Conservation (phyloP, 2,329 filamentous ascomycete species). For the Aspergillus persii region DNA sequence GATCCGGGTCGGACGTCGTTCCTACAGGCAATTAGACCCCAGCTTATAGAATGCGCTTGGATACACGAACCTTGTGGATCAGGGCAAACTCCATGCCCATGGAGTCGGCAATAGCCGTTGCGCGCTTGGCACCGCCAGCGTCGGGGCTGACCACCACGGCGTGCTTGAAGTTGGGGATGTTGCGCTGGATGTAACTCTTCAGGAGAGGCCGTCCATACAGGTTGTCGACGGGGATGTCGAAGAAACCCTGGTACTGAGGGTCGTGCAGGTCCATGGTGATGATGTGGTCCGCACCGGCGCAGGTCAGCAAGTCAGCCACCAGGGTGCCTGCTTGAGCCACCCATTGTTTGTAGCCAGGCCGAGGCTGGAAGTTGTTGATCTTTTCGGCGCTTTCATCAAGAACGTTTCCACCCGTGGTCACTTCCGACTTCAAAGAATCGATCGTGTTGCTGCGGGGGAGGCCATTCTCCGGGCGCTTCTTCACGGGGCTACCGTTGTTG, state of each 20-base stretch:
- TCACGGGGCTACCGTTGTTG: conserved; percentile 41
- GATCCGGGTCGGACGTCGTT: conserved; percentile 84
- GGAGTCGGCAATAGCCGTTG: conserved; percentile 89
- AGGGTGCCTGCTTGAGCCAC: conserved; percentile 95
- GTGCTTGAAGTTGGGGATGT: conserved; percentile 79
- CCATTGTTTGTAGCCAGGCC: conserved; percentile 97
- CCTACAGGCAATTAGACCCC: conserved; percentile 50
- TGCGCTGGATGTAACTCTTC: conserved; percentile 68
- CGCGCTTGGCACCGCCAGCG: conserved; percentile 92
- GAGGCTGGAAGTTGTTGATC: conserved; percentile 68
- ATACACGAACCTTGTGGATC: conserved; percentile 79
- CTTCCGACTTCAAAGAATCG: conserved; percentile 30
- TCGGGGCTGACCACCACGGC: conserved; percentile 95
- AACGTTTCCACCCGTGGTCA: conserved; percentile 48
- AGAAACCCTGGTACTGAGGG: conserved; percentile 97
- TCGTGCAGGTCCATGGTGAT: conserved; percentile 98
- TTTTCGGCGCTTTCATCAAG: conserved; percentile 57
- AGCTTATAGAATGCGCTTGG: neutral
- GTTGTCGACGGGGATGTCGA: conserved; percentile 98
- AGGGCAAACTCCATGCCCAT: conserved; percentile 93
- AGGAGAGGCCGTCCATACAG: conserved; percentile 67
- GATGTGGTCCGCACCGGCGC: conserved; percentile 91
- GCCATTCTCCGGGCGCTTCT: conserved; percentile 44
- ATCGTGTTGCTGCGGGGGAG: conserved; percentile 38
- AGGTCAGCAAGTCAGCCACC: conserved; percentile 89